Percentiles rank a stretch among this genome's conserved stretches.
Evolutionary conservation across 2,329 filamentous ascomycete species (phyloP).

Genomic region (Fusarium oxysporum): DNA sequence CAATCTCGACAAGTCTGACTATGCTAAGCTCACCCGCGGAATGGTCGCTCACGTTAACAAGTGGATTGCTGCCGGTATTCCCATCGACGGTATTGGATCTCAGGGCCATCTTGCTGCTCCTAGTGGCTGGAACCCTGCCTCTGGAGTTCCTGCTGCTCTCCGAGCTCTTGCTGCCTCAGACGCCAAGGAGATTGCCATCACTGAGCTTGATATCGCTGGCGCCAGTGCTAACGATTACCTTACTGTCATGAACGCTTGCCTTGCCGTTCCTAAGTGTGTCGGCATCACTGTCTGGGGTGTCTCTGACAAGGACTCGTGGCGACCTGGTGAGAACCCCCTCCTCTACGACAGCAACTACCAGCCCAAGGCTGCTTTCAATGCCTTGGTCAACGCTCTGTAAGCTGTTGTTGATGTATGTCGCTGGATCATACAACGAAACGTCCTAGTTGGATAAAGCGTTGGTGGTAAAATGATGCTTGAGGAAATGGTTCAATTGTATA

Average conservation of each 20-base stretch:
- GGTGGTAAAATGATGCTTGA: background rate
- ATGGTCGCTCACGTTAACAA: conserved; percentile 71
- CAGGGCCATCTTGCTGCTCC: conserved; percentile 63
- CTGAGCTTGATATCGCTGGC: conserved; percentile 74
- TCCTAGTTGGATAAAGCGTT: too few species aligned
- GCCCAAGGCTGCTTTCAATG: conserved; percentile 64
- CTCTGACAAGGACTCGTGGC: conserved; percentile 52
- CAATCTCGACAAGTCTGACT: conserved; percentile 71
- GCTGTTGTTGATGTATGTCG: background rate
- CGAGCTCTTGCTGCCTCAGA: conserved; percentile 62
- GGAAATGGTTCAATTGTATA: background rate
- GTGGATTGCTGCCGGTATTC: conserved; percentile 69
- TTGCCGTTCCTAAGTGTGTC: conserved; percentile 68
- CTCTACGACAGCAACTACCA: conserved; percentile 65
- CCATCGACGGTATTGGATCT: conserved; percentile 63
- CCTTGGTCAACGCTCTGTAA: conserved; percentile 39
- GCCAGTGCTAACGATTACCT: conserved; percentile 68
- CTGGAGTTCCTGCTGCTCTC: conserved; percentile 60
- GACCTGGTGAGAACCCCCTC: conserved; percentile 59
- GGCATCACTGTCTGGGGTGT: conserved; percentile 74
- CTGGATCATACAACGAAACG: accelerated
- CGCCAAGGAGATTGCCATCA: conserved; percentile 71
- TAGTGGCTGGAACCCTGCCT: conserved; percentile 62
- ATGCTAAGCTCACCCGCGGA: conserved; percentile 67
- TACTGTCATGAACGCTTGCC: conserved; percentile 68